Conservation (phyloP, 2,329 filamentous ascomycete species). For the Gyromitra esculenta region DNA sequence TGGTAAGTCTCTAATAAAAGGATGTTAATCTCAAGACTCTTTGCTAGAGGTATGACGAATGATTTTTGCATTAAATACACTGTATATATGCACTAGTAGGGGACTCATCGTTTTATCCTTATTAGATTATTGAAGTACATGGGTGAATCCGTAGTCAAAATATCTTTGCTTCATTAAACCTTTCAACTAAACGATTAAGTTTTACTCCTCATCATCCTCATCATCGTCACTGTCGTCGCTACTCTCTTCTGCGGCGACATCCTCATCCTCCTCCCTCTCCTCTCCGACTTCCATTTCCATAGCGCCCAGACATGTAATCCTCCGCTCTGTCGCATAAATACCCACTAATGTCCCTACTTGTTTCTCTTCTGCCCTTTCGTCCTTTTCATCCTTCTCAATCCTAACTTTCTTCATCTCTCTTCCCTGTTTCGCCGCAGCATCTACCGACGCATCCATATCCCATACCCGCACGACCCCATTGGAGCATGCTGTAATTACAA, state of each 20-base stretch:
- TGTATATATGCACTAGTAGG: no score
- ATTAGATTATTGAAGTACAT: background rate
- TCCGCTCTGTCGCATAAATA: conserved; percentile 82
- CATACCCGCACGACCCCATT: conserved; percentile 87
- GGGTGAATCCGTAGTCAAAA: background rate
- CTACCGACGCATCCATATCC: conserved; percentile 64
- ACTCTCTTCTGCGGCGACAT: conserved; percentile 62
- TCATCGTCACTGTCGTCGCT: conserved; percentile 34
- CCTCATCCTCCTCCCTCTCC: conserved; percentile 70
- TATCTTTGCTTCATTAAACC: conserved; percentile 13
- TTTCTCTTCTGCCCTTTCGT: conserved; percentile 35
- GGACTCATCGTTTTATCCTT: background rate
- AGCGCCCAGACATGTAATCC: conserved; percentile 86
- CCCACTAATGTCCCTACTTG: conserved; percentile 76
- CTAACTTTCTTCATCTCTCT: conserved; percentile 41
- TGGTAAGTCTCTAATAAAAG: no score
- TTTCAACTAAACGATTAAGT: background rate
- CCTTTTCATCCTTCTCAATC: conserved; percentile 23
- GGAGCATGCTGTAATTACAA: conserved; percentile 80
- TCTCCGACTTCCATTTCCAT: conserved; percentile 82
- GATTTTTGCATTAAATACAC: no score
- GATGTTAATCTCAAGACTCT: no score
- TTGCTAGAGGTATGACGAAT: no score
- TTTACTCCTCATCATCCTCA: conserved; percentile 63
- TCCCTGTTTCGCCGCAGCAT: conserved; percentile 29